Conservation (phyloP, 2,329 filamentous ascomycete species). For the Colletotrichum costaricense region DNA sequence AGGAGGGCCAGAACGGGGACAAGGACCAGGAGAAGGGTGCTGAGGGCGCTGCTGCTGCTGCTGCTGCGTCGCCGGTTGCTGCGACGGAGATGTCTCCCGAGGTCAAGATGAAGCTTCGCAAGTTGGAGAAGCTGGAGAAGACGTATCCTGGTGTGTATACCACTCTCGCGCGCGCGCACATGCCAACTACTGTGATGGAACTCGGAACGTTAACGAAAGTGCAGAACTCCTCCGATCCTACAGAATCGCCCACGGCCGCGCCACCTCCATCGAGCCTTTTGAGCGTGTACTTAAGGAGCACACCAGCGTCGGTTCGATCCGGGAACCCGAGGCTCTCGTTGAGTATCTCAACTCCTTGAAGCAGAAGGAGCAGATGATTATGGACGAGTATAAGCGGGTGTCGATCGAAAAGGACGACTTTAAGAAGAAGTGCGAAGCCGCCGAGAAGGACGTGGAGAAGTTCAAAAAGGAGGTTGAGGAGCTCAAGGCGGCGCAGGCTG, state of each 20-base stretch:
- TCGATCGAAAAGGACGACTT: constrained; percentile 83
- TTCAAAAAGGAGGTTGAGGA: constrained; percentile 68
- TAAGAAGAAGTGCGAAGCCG: constrained; percentile 80
- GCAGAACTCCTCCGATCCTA: constrained; percentile 91
- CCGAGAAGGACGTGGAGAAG: constrained; percentile 72
- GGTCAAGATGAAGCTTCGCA: constrained; percentile 79
- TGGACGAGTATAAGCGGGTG: constrained; percentile 91
- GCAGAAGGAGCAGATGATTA: constrained; percentile 89
- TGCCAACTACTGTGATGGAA: rapidly evolving
- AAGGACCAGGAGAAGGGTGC: constrained; percentile 39
- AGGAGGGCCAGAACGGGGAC: constrained; percentile 38
- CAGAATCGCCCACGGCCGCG: constrained; percentile 87
- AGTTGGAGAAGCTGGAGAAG: constrained; percentile 89
- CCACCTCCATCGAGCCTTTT: constrained; percentile 90
- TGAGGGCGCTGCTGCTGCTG: constrained; percentile 35
- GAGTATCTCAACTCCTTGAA: constrained; percentile 93
- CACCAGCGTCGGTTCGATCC: constrained; percentile 89
- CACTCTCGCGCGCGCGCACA: background rate
- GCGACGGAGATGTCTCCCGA: constrained; percentile 76
- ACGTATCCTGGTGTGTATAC: constrained; percentile 81
- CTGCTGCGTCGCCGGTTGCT: constrained; percentile 28
- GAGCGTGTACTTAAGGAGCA: constrained; percentile 92
- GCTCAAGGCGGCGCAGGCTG: constrained; percentile 47
- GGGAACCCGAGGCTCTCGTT: constrained; percentile 83
- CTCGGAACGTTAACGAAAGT: background rate